Evolutionary conservation across 768 basidiomycete genomes (phyloP), one percentile per base, ranked within the genome.

Genomic region (Lentinula lateritia): DNA sequence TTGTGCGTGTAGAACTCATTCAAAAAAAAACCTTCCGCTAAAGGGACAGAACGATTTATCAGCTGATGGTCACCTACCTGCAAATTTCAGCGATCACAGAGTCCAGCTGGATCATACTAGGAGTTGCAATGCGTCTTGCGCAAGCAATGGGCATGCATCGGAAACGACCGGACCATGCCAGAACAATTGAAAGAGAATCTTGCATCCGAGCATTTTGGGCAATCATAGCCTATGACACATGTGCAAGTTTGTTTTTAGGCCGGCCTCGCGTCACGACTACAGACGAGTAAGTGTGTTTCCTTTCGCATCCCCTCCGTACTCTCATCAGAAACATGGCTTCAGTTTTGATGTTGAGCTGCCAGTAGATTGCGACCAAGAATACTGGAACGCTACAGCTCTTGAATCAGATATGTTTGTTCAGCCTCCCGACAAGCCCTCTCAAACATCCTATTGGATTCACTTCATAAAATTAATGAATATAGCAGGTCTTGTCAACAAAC

Each of bases 171-270:
- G 39, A 28, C 16, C 39, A 56, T 9, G 35, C 20, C 5, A 23
- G 60, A 63, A 68, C 9, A 63, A 69, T 36, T 70, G 61, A 58
- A 68, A 23, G 62, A 69, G 90, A 93, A 69, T 76, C 88, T 16
- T 90, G 88, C 83, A 89, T 88, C 67, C 81, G 87, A n/a, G 83
- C 81, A 10, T 87, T 87, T 65, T 87, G 86, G 86, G 83, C 65
- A 18, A 72, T 50, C 9, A 35, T 60, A 36, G 16, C 13, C 9
- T 34, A 15, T 20, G 59, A 60, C 35, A 43, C 38, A 32, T 60
- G 16, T 34, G 48, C 66, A 53, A 77, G 76, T 28, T 67, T 72
- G 16, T 74, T 74, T 23, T 71, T 86, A 32, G 86, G 86, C n/a
- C 73, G 86, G 15, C 83, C 84, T 0, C 38, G 58, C 12, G 46